phyloP scores from a whole-genome alignment of 192 early-diverging fungal genomes.

The Backusella circina region DNA sequence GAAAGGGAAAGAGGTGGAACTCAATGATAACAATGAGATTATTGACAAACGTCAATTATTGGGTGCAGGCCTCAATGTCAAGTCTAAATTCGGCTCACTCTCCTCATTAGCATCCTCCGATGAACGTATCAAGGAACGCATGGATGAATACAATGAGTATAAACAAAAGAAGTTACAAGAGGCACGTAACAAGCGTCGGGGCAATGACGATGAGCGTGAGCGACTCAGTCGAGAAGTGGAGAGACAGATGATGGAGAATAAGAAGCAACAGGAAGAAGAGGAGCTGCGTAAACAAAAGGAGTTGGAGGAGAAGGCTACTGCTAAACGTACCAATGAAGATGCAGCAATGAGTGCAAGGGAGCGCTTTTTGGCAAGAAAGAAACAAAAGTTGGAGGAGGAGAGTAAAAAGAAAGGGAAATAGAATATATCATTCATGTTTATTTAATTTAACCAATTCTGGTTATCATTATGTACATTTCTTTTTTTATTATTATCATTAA shows the following conservation, averaged over 20 bases:
- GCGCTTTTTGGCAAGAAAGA: conserved; percentile 52
- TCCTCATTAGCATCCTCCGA: conserved; percentile 13
- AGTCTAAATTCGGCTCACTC: conserved; percentile 27
- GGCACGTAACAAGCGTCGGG: conserved; percentile 19
- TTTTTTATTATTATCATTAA: not conserved
- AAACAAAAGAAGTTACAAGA: conserved; percentile 43
- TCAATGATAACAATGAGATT: conserved; percentile 72
- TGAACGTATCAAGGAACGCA: conserved; percentile 23
- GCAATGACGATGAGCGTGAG: conserved; percentile 25
- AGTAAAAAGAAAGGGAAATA: not conserved
- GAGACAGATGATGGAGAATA: conserved; percentile 47
- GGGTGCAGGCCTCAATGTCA: conserved; percentile 68
- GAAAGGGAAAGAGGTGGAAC: conserved; percentile 41
- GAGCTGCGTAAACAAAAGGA: conserved; percentile 48
- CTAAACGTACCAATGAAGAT: conserved; percentile 47
- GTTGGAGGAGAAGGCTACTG: conserved; percentile 32
- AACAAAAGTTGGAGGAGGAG: conserved; percentile 20
- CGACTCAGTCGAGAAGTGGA: conserved; percentile 45
- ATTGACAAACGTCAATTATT: conserved; percentile 75
- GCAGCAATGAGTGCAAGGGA: conserved; percentile 45
- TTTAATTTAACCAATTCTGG: not conserved
- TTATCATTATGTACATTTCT: not conserved
- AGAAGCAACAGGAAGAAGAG: conserved; percentile 46
- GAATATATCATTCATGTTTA: not conserved
- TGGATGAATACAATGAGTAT: conserved; percentile 39